Evolutionary conservation across 163 green algal species (phyloP), one percentile per base, ranked within the genome.

Genomic region (Chlorella variabilis): DNA sequence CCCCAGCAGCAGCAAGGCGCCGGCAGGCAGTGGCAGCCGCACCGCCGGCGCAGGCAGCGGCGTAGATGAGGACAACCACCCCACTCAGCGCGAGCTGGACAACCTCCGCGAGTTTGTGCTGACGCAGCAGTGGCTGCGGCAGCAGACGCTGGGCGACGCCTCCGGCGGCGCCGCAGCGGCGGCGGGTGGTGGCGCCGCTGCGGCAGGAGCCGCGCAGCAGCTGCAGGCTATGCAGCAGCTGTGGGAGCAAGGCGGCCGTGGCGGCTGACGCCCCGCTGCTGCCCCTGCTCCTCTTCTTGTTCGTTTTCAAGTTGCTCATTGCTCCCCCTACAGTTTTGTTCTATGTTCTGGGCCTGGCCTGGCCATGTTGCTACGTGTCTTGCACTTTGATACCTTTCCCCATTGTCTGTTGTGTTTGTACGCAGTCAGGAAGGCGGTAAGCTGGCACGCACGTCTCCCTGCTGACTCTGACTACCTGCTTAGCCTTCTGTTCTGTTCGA

Each of bases 41-140:
- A 20, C 17, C 3, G 4, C 33, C 20, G n/a, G 51, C 21, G 27
- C 27, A 5, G 27, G 45, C 69, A 49, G 48, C 31, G 34, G 13
- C 29, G 59, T 7, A 25, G 66, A 54, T 4, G 45, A 48, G 29
- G 77, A 59, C 13, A 18, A 36, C 2, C 77, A 75, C 48, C 77
- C 77, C 18, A 65, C 66, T 2, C 59, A 77, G 66, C 36, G 66
- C 0, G 77, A 83, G 49, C 51, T 83, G 36, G 62, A 83, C 23
- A 61, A 62, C 17, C 65, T 83, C 38, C 49, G 66, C 4, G 66
- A 77, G 36, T 83, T 70, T 70, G 63, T 83, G 66, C n/a, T 83
- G 15, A 83, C 77, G n/a, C 77, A 83, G 77, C 77, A 83, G 66
- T 77, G 65, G 77, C 51, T 83, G 51, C 65, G 58, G 66, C 66